Evolutionary conservation across 2,329 filamentous ascomycete genomes (phyloP).

Genomic region (Paracorniculantispora psalliotae): DNA sequence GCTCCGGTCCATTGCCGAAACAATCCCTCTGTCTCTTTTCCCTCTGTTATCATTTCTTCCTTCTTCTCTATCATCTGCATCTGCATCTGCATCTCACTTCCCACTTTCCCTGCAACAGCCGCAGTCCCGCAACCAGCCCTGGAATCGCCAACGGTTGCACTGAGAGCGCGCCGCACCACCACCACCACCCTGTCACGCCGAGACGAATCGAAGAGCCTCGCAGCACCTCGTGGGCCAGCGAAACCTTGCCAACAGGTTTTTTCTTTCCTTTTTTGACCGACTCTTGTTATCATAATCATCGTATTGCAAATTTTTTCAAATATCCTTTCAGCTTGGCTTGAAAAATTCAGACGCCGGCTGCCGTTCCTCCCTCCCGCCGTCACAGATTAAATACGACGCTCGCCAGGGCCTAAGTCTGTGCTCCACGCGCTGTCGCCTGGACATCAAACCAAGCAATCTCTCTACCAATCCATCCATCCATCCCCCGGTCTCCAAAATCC

Average conservation of each 20-base stretch:
- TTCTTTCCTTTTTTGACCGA: slow-evolving; percentile 2
- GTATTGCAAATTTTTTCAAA: neutral
- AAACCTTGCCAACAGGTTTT: neutral
- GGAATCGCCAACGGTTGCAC: neutral
- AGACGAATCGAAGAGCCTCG: slow-evolving; percentile 14
- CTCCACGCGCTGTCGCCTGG: slow-evolving; percentile 2
- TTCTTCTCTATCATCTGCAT: neutral
- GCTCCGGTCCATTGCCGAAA: slow-evolving; percentile 1
- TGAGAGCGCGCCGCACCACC: too few species aligned
- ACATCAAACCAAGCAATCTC: too few species aligned
- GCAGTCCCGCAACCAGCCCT: neutral
- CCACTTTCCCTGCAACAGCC: too few species aligned
- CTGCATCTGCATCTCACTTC: neutral
- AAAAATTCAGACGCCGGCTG: neutral
- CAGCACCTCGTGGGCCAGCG: slow-evolving; percentile 15
- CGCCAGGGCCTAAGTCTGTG: slow-evolving; percentile 2
- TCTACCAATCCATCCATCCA: neutral
- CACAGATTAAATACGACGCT: slow-evolving; percentile 11
- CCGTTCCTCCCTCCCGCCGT: neutral
- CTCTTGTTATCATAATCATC: neutral
- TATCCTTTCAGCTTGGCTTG: too few species aligned
- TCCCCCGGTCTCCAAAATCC: neutral
- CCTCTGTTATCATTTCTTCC: too few species aligned
- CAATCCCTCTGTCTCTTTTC: neutral
- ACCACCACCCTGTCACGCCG: neutral